Base-by-base conservation (phyloP, 1,139 yeast genomes). In the Geotrichum klebahnii region DNA sequence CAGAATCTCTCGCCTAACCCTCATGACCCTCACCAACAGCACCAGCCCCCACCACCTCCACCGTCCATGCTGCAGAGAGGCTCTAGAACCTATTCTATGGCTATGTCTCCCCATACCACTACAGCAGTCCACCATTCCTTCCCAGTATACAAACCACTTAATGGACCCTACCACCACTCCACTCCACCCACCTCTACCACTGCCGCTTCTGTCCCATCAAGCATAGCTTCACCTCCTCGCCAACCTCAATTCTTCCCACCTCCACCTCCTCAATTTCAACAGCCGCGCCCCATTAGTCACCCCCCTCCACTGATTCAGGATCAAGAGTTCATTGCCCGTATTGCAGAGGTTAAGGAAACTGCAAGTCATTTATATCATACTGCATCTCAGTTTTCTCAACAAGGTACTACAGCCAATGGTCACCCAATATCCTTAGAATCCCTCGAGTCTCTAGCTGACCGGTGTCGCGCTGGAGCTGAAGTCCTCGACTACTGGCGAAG, bases 401-500 rank as follows among this genome's bases (percentile, higher is more conserved):
- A 10, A 4, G 24, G 23, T 24, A 14, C 26, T 14, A 2, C 39
- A 3, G n/a, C n/a, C n/a, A n/a, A n/a, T n/a, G n/a, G n/a, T n/a
- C n/a, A n/a, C n/a, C 39, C 39, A 10, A 14, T 22, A 14, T 10
- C 14, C 17, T 20, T 19, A 5, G 32, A n/a, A 5, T 8, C 33
- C 16, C 44, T 28, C 29, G 37, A 44, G 29, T 20, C 37, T 22
- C n/a, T 38, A 22, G 26, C 43, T 17, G 20, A 36, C 16, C 39
- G 43, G 22, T 38, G 43, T 32, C 22, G 37, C 20, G 37, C 35
- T 10, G 47, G 40, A 9, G 39, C 34, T 12, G 34, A 44, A 16
- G 41, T 35, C 3, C 34, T 44, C 17, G 38, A 44, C 32, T 32
- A 36, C 29, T 44, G 51, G 51, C 37, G 33, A 17, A 24, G 24